These are phyloP conservation scores for Pleurotus ostreatus DNA, from an alignment of 768 basidiomycete species.

Conservation along the genomic window DNA sequence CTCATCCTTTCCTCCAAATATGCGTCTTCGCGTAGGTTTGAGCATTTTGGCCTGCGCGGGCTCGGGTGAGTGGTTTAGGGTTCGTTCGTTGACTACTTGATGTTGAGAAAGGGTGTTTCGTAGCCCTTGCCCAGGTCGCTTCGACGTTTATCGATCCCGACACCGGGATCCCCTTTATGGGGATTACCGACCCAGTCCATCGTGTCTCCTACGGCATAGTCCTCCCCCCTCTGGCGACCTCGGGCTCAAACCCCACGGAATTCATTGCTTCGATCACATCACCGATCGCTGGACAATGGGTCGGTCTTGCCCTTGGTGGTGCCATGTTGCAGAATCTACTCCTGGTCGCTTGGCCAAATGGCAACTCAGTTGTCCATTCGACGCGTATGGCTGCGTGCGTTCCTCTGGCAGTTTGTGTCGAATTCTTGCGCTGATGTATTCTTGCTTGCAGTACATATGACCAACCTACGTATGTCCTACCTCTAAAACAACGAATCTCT, in stretches of 20 bases:
- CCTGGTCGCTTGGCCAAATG: constrained; percentile 59
- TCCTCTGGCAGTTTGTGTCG: not conserved
- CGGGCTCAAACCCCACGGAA: constrained; percentile 38
- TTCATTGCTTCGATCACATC: constrained; percentile 63
- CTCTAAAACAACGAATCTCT: not conserved
- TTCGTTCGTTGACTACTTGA: too few relatives aligned
- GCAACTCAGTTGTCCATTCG: constrained; percentile 46
- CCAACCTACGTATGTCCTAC: constrained; percentile 39
- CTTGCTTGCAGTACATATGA: constrained; percentile 38
- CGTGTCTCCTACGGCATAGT: constrained; percentile 44
- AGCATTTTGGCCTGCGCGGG: constrained; percentile 25
- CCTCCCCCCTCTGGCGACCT: constrained; percentile 44
- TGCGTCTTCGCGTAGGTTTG: constrained; percentile 17
- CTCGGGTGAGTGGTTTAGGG: constrained; percentile 20
- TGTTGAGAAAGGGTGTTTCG: not conserved
- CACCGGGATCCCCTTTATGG: constrained; percentile 53
- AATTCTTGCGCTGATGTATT: not conserved
- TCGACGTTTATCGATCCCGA: constrained; percentile 44
- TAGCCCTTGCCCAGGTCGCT: constrained; percentile 41
- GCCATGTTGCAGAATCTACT: constrained; percentile 54
- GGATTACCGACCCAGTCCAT: constrained; percentile 37
- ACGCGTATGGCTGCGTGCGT: constrained; percentile 53
- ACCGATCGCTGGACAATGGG: constrained; percentile 52
- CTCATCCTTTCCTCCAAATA: constrained; percentile 5
- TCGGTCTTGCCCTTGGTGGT: constrained; percentile 48